Conservation (phyloP, 805 yeast genomes). For the Cyberlindnera veronae region DNA sequence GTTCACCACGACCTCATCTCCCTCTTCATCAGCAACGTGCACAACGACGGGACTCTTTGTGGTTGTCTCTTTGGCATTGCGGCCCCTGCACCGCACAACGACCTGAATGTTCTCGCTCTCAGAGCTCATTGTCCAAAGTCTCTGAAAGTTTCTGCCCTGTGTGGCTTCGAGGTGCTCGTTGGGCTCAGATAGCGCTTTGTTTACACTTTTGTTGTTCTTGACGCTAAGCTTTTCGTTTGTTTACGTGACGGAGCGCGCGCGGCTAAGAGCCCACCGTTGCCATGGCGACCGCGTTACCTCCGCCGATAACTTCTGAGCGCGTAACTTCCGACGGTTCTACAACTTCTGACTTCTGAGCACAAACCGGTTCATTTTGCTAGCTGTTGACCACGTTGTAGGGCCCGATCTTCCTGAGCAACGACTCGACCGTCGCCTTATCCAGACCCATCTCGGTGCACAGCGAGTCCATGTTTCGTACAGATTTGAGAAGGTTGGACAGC, state of each 20-base stretch:
- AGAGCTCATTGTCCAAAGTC: constrained; percentile 8
- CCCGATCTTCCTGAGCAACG: constrained; percentile 43
- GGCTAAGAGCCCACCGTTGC: constrained; percentile 1
- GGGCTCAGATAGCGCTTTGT: constrained; percentile 3
- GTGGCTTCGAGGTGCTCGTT: constrained; percentile 1
- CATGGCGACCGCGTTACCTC: constrained; percentile 7
- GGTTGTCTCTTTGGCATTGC: constrained; percentile 53
- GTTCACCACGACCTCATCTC: constrained; percentile 46
- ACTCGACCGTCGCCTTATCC: constrained; percentile 53
- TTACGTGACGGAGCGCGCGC: not conserved
- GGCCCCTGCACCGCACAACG: constrained; percentile 60
- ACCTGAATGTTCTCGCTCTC: constrained; percentile 54
- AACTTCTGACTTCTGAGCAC: no score
- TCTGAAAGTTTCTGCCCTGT: not conserved
- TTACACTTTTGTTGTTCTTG: constrained; percentile 1
- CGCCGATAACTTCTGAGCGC: no score
- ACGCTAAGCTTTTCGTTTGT: constrained; percentile 3
- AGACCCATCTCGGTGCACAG: constrained; percentile 68
- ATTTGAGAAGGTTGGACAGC: constrained; percentile 39
- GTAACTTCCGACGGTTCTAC: no score
- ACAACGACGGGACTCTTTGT: constrained; percentile 61
- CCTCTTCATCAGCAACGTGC: constrained; percentile 44
- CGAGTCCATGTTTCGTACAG: constrained; percentile 55
- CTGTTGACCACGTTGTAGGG: constrained; percentile 46
- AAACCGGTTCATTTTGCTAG: no score